Percentiles rank a stretch among this genome's conserved stretches.
Evolutionary conservation across 139 green algal genomes (phyloP).

Genomic region (Micractinium sp.): DNA sequence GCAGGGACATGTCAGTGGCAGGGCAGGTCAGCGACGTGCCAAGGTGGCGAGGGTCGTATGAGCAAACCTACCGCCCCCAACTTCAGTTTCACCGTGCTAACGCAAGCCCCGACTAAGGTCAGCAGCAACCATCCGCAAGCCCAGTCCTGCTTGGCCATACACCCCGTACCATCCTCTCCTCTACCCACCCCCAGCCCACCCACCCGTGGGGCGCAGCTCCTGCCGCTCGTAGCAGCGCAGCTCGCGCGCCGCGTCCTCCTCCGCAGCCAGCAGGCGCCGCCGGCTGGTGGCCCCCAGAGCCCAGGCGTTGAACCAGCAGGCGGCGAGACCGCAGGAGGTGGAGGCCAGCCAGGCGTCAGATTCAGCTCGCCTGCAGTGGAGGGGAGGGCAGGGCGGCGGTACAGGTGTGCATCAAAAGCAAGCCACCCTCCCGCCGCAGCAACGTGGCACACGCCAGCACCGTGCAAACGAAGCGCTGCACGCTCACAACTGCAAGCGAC

Average conservation of each 20-base stretch:
- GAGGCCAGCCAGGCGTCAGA: conserved; percentile 30
- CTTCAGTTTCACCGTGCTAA: too few species aligned
- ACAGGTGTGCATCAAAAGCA: background rate
- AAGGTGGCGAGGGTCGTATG: too few species aligned
- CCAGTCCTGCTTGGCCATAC: background rate
- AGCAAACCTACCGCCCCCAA: too few species aligned
- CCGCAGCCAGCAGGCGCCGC: background rate
- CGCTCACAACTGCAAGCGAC: too few species aligned
- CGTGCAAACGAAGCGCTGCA: too few species aligned
- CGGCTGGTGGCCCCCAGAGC: conserved; percentile 31
- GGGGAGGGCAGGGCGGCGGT: background rate
- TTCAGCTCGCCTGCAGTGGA: conserved; percentile 26
- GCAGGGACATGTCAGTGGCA: background rate
- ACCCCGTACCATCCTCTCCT: too few species aligned
- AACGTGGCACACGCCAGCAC: too few species aligned
- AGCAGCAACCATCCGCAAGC: too few species aligned
- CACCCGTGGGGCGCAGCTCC: conserved; percentile 49
- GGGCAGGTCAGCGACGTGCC: background rate
- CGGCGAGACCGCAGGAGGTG: conserved; percentile 18
- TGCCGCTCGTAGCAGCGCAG: conserved; percentile 48
- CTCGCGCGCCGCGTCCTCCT: conserved; percentile 38
- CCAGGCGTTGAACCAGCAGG: conserved; percentile 38
- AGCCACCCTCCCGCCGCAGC: too few species aligned
- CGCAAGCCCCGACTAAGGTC: too few species aligned
- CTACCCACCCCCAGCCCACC: too few species aligned